Evolutionary conservation across 257 asterid species (phyloP), one percentile per base, ranked within the genome.

Genomic region (Jacaranda copaia): DNA sequence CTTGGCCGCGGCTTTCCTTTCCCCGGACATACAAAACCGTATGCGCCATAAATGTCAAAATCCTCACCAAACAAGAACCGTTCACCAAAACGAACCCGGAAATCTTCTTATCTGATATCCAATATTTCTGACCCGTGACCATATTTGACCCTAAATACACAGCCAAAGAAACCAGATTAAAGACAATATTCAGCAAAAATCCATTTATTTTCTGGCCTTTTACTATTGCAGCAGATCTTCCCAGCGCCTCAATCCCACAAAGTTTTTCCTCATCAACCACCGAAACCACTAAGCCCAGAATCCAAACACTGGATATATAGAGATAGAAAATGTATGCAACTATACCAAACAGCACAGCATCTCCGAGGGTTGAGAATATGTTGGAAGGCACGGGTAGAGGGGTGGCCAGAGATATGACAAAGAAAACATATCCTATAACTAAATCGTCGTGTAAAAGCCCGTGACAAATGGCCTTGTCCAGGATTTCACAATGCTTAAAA

Each of bases 401-500:
- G 35, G 57, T 11, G 0, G 59, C 70, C 70, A 77, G 5, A 10
- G 55, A 20, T 2, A 71, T 5, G 39, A 20, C 42, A 1, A 62
- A 45, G 64, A 73, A 73, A 58, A 59, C 5, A 42, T 80, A 85
- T 4, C 84, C 86, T 20, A 14, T 15, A 2, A 45, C 36, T 1
- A 85, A 78, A 85, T 53, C 14, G 70, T 63, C 5, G 85, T 85
- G 70, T 82, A 82, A 51, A 85, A 82, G 18, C 77, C 64, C 3
- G 88, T 82, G 11, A 73, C 42, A 6, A 79, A 45, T 19, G 68
- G 67, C 81, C 80, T 73, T 10, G 13, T 80, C 42, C 65, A 80
- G 8, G 79, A 51, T 42, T n/a, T 80, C 13, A 9, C 39, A 1
- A 85, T 59, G 39, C 38, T 39, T 2, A 60, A 58, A 2, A 62